A percentile compares a stretch with the other conserved stretches of the same genome.
Evolutionary conservation across 2,329 filamentous ascomycete genomes (phyloP).

Genomic region (Metarhizium robertsii): DNA sequence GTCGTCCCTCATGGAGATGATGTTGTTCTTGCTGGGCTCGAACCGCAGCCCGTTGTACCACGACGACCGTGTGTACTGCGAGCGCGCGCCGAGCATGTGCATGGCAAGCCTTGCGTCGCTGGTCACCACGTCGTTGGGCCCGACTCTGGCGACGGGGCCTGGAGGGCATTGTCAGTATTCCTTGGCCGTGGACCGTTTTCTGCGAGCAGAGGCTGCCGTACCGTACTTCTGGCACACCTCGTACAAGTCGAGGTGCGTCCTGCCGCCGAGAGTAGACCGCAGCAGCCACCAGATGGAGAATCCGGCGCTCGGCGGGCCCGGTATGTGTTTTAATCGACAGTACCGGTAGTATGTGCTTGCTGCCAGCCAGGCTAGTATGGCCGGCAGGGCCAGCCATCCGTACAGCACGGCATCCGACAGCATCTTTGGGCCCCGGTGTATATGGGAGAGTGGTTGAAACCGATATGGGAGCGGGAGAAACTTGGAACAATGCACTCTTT

Average conservation of each 20-base stretch:
- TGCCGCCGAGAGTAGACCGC: slow-evolving; percentile 19
- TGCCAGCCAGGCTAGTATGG: slow-evolving; percentile 8
- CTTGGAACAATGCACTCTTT: neutral
- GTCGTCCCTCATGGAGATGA: slow-evolving; percentile 40
- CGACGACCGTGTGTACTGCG: slow-evolving; percentile 22
- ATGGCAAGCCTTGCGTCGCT: slow-evolving; percentile 34
- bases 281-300: slow-evolving; percentile 32
- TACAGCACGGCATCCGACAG: neutral
- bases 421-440: neutral
- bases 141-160: slow-evolving; percentile 22
- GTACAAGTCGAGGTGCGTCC: slow-evolving; percentile 25
- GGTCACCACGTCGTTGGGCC: slow-evolving; percentile 36
- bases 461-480: neutral
- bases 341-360: slow-evolving; percentile 15
- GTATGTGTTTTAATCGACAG: slow-evolving; percentile 28
- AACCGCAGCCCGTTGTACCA: slow-evolving; percentile 42
- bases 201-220: slow-evolving; percentile 6
- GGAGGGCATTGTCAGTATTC: neutral
- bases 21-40: slow-evolving; percentile 39
- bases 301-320: slow-evolving; percentile 26
- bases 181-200: neutral
- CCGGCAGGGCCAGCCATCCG: slow-evolving; percentile 1
- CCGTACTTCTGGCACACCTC: slow-evolving; percentile 26
- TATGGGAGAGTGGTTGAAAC: neutral
- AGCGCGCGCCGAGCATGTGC: slow-evolving; percentile 28